Evolutionary conservation across 108 stramenopile genomes (phyloP).

Genomic region (Pseudonitzschia delicatissima): DNA sequence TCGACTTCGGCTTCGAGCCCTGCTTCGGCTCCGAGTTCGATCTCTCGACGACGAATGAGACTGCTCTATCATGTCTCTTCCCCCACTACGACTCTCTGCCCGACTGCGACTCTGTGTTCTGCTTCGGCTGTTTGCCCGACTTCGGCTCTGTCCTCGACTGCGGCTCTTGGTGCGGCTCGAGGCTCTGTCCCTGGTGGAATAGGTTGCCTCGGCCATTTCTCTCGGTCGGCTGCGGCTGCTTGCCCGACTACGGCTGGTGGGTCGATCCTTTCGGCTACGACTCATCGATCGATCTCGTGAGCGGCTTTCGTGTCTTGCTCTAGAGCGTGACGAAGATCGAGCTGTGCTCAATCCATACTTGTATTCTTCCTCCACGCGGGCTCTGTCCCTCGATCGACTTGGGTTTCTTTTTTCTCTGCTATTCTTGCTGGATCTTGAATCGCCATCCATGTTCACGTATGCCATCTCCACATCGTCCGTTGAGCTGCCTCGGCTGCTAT

Average conservation of each 20-base stretch:
- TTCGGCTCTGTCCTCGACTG: background rate
- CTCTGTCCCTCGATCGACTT: background rate
- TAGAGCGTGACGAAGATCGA: background rate
- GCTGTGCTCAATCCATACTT: background rate
- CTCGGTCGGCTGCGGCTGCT: background rate
- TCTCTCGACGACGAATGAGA: background rate
- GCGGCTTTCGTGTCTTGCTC: background rate
- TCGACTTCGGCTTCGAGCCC: slow-evolving; percentile 2
- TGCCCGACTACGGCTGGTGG: background rate
- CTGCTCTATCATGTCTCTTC: background rate
- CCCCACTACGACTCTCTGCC: background rate
- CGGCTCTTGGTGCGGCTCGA: background rate
- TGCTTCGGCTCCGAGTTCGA: background rate
- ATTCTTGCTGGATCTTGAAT: background rate
- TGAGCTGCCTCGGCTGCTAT: background rate
- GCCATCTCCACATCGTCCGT: background rate
- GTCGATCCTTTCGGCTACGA: background rate
- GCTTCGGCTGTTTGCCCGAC: background rate
- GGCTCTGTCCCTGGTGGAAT: background rate
- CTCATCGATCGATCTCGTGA: background rate
- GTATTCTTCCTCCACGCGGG: no score
- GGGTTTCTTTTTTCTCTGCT: background rate
- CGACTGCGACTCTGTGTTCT: background rate
- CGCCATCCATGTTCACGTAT: slow-evolving; percentile 5
- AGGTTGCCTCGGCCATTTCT: background rate